Evolutionary conservation across 345 rosid species (phyloP).

Genomic region (Syzygium aromaticum): DNA sequence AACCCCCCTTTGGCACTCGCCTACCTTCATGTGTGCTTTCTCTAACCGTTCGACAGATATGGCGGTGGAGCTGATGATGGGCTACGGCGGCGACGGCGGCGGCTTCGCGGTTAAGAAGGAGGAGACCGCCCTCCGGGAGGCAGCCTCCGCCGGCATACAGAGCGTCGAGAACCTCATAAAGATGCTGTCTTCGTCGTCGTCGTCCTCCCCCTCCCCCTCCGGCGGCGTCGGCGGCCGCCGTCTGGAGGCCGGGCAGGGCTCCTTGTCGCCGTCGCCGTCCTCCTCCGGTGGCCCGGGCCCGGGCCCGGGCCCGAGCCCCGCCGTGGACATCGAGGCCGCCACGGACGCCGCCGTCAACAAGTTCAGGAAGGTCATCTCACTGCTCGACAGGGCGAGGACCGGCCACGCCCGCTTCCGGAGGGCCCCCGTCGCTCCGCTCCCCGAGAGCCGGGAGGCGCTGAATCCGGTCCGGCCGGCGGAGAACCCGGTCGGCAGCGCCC

Average conservation of each 20-base stretch:
- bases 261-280: conserved; percentile 6
- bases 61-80: conserved; percentile 66
- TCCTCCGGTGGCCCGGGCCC: conserved; percentile 2
- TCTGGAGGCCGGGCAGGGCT: conserved; percentile 12
- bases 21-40: background rate
- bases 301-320: background rate
- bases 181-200: background rate
- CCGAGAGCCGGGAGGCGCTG: background rate
- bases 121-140: conserved; percentile 57
- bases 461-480: background rate
- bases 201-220: background rate
- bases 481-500: background rate
- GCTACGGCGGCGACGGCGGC: conserved; percentile 21
- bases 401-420: conserved; percentile 93
- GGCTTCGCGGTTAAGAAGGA: conserved; percentile 29
- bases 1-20: background rate
- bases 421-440: conserved; percentile 22
- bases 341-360: conserved; percentile 65
- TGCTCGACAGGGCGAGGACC: conserved; percentile 59
- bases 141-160: conserved; percentile 70
- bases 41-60: conserved; percentile 10
- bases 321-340: conserved; percentile 32
- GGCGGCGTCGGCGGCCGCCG: background rate
- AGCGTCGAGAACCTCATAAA: conserved; percentile 66
- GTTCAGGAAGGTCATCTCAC: conserved; percentile 66